Evolutionary conservation across 2,329 filamentous ascomycete species (phyloP).

Genomic region (Chalaropsis ovoidea): DNA sequence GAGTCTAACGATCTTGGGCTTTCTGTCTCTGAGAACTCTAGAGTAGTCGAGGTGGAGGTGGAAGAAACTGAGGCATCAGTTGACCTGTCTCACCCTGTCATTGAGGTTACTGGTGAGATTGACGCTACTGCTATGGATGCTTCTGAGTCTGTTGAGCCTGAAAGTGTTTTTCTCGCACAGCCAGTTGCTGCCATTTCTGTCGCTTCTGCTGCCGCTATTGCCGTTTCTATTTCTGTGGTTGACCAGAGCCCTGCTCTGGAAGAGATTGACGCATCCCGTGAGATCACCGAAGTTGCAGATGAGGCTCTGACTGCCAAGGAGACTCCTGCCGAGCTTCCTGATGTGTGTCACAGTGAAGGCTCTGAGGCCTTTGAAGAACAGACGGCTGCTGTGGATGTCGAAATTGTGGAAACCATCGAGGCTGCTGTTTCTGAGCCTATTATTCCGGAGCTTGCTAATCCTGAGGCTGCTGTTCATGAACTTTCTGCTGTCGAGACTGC

Average conservation of each 20-base stretch:
- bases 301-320: not conserved
- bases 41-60: not conserved
- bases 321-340: not conserved
- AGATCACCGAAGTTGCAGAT: conserved; percentile 16
- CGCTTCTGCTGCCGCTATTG: not conserved
- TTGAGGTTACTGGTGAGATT: conserved; percentile 14
- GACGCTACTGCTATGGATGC: not conserved
- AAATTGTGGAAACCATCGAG: conserved; percentile 4
- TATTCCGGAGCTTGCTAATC: not conserved
- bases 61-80: conserved; percentile 1
- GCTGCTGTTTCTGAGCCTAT: conserved; percentile 3
- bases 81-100: not conserved
- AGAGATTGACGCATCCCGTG: not conserved
- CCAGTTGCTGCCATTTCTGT: not conserved
- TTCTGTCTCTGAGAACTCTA: not conserved
- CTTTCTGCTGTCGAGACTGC: not conserved
- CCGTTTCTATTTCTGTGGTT: not conserved
- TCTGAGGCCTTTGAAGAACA: conserved; percentile 21
- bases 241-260: not conserved
- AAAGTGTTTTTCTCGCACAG: not conserved
- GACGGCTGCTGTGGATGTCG: conserved; percentile 3
- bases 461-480: not conserved
- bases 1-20: not conserved
- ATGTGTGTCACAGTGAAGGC: conserved; percentile 15
- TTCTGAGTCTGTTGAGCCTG: not conserved